phyloP scores from a whole-genome alignment of 768 basidiomycete genomes.

The Infundibulicybe gibba region DNA sequence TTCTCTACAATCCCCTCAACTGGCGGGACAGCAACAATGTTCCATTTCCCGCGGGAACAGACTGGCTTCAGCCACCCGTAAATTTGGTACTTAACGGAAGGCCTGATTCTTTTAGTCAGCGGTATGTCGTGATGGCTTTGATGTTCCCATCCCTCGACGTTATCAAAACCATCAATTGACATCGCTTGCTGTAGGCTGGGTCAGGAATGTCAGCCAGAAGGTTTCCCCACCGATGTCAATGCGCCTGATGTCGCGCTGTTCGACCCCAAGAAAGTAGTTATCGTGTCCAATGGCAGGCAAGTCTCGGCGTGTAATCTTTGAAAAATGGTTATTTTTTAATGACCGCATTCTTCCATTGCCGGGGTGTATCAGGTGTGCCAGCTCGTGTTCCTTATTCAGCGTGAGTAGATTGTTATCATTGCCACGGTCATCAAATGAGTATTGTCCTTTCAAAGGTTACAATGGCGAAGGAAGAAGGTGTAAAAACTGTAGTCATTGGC shows the following conservation, averaged over 20 bases:
- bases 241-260: conserved; percentile 42
- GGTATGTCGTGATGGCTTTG: conserved; percentile 18
- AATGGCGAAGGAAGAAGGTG: conserved; percentile 56
- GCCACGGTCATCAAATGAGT: background rate
- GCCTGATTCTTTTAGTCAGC: conserved; percentile 47
- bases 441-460: conserved; percentile 35
- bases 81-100: conserved; percentile 41
- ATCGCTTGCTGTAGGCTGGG: conserved; percentile 28
- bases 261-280: conserved; percentile 42
- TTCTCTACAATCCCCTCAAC: conserved; percentile 46
- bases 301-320: background rate
- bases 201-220: conserved; percentile 38
- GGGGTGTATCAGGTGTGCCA: conserved; percentile 34
- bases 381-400: conserved; percentile 44
- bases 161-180: background rate
- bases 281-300: conserved; percentile 55
- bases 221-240: conserved; percentile 15
- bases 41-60: conserved; percentile 31
- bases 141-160: background rate
- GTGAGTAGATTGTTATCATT: conserved; percentile 22
- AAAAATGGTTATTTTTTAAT: background rate
- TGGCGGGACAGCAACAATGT: conserved; percentile 46
- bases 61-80: conserved; percentile 46
- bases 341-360: background rate
- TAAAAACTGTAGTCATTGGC: conserved; percentile 54